These are phyloP conservation scores for Leccinum uliginosum DNA, from an alignment of 768 basidiomycete genomes.

Conservation along the genomic window DNA sequence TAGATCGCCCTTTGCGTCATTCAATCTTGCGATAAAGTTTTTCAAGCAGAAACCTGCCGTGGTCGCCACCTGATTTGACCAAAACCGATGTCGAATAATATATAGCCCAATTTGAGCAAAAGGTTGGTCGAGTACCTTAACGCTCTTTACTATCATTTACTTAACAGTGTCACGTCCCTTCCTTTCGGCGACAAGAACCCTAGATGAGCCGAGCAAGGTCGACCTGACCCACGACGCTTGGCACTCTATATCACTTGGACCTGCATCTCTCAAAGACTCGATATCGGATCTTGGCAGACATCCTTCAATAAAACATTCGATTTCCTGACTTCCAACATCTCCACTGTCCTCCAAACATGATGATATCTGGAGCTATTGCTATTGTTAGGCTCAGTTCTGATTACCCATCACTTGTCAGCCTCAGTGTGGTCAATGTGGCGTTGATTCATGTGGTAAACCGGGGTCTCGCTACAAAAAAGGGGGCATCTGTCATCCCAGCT, in stretches of 20 bases:
- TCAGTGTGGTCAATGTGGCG: no score
- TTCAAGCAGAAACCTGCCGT: conserved; percentile 37
- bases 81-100: no score
- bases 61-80: conserved; percentile 34
- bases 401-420: no score
- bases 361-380: conserved; percentile 38
- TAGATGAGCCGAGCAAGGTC: conserved; percentile 44
- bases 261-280: conserved; percentile 27
- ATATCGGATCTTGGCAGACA: conserved; percentile 41
- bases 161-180: conserved; percentile 6
- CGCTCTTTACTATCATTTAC: not conserved
- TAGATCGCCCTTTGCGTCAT: conserved; percentile 47
- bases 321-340: conserved; percentile 50
- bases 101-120: conserved; percentile 20
- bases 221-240: conserved; percentile 47
- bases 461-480: no score
- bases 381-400: no score
- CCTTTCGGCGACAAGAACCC: conserved; percentile 49
- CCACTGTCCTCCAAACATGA: conserved; percentile 44
- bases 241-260: conserved; percentile 51
- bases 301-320: conserved; percentile 38
- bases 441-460: no score
- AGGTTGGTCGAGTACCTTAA: conserved; percentile 10
- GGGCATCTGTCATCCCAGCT: no score
- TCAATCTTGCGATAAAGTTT: conserved; percentile 26